Percentiles rank a stretch among this genome's conserved stretches.
These are phyloP conservation scores for Sporobolomyces pararoseus DNA, from an alignment of 768 basidiomycete species.

Conservation along the genomic window DNA sequence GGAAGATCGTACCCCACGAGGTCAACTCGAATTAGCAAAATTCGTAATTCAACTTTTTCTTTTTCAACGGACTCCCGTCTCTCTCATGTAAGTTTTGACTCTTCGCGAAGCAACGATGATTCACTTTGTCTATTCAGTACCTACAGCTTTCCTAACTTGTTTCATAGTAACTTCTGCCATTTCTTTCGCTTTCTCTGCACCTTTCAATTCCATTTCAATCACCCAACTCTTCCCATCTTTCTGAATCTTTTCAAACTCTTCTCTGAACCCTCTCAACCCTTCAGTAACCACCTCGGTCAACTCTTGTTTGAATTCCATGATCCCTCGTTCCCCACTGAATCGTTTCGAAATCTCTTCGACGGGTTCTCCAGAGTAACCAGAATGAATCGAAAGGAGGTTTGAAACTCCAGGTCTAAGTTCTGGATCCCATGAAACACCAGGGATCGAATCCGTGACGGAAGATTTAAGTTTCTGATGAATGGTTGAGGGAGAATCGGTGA, in stretches of 20 bases:
- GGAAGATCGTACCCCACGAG: not conserved
- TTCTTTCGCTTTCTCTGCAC: constrained; percentile 62
- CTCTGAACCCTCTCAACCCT: constrained; percentile 62
- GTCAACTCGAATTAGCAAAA: too few relatives aligned
- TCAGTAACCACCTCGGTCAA: constrained; percentile 70
- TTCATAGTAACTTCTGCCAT: constrained; percentile 63
- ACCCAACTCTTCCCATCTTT: constrained; percentile 63
- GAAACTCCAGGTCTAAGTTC: constrained; percentile 71
- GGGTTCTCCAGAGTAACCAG: constrained; percentile 62
- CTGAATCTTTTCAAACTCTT: constrained; percentile 64
- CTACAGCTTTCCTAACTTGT: constrained; percentile 66
- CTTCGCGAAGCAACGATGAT: not conserved
- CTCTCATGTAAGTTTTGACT: too few relatives aligned
- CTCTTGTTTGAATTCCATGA: constrained; percentile 70
- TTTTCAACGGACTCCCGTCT: too few relatives aligned
- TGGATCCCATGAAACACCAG: constrained; percentile 76
- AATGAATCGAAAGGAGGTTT: constrained; percentile 74
- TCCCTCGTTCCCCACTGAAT: constrained; percentile 53
- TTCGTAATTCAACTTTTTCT: too few relatives aligned
- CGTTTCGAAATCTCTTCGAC: constrained; percentile 44
- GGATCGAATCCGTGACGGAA: constrained; percentile 79
- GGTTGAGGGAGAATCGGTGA: constrained; percentile 66
- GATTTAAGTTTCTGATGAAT: constrained; percentile 69
- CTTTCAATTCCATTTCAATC: constrained; percentile 60
- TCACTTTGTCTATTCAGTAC: constrained; percentile 49